Evolutionary conservation across 306 rosid species (phyloP).

Genomic region (Sophora flavescens): DNA sequence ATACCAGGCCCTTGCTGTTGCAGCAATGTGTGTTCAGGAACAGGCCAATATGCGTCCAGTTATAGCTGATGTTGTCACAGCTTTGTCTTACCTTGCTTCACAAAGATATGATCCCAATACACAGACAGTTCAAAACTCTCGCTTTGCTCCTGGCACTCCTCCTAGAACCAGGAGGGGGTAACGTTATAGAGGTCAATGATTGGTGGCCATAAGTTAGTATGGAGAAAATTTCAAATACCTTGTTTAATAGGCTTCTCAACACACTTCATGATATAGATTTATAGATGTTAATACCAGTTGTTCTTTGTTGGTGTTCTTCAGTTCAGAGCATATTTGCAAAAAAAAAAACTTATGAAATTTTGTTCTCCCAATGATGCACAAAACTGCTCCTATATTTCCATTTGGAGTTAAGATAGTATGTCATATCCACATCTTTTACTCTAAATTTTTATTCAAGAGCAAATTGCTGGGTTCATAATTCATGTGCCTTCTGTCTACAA

Average conservation of each 20-base stretch:
- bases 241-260: constrained; percentile 34
- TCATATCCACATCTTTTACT: constrained; percentile 12
- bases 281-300: constrained; percentile 52
- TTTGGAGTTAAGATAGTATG: constrained; percentile 44
- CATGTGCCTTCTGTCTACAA: constrained; percentile 33
- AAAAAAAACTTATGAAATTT: constrained; percentile 31
- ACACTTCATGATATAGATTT: constrained; percentile 47
- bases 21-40: constrained; percentile 98
- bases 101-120: constrained; percentile 69
- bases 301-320: constrained; percentile 45
- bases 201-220: constrained; percentile 45
- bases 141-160: constrained; percentile 66
- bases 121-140: constrained; percentile 61
- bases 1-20: constrained; percentile 96
- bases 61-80: constrained; percentile 95
- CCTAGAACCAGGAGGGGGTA: constrained; percentile 64
- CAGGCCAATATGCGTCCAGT: constrained; percentile 94
- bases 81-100: constrained; percentile 84
- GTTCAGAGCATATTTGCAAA: constrained; percentile 40
- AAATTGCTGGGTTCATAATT: constrained; percentile 43
- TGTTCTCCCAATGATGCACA: constrained; percentile 42
- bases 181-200: constrained; percentile 53
- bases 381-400: constrained; percentile 45
- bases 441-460: constrained; percentile 5
- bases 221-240: constrained; percentile 26